Base-by-base conservation (phyloP, 2,329 filamentous ascomycete species). In the Fusarium sp. region DNA sequence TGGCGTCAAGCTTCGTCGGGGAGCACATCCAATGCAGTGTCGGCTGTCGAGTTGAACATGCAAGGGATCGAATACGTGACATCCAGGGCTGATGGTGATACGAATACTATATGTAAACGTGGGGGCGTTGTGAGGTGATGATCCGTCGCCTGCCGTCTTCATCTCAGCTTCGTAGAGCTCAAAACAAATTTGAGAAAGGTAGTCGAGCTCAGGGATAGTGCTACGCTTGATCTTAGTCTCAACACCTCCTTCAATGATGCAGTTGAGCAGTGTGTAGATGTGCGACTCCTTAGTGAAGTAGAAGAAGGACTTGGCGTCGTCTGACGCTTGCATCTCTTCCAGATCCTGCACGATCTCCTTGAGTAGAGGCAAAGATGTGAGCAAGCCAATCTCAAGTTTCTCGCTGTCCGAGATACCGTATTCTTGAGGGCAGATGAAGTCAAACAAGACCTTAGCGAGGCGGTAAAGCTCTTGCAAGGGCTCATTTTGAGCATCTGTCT, bases 211-310 rank as follows among this genome's bases (percentile, higher is more conserved):
- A 0, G 96, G 96, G 69, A 99, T 99, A 42, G 93, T 94, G 75
- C 93, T 94, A 39, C 97, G 91, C 74, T 93, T 92, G 77, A 99
- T 98, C 83, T 99, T 99, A 25, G 95, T 98, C 77, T 97, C 92
- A 70, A 99, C 93, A 30, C 96, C 97, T 65, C 97, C 96, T 79
- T 99, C 96, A 26, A 99, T 88, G 73, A 99, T 98, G 79, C 95
- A 98, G 80, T 99, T 99, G 62, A 99, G 88, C 7, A 99, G 87
- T 7, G 96, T 99, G 82, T 99, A 99, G 69, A 99, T 98, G 79
- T 99, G 96, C 1, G 93, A 97, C 81, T 99, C 96, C 80, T 99
- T 99, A 69, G 96, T 99, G 80, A 99, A 99, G 83, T 99, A 99
- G 81, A 98, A 93, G 84, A 98, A 98, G 3, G 92, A 95, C 78